Evolutionary conservation across 148 eudicot species (phyloP).

Genomic region (Simmondsia chinensis): DNA sequence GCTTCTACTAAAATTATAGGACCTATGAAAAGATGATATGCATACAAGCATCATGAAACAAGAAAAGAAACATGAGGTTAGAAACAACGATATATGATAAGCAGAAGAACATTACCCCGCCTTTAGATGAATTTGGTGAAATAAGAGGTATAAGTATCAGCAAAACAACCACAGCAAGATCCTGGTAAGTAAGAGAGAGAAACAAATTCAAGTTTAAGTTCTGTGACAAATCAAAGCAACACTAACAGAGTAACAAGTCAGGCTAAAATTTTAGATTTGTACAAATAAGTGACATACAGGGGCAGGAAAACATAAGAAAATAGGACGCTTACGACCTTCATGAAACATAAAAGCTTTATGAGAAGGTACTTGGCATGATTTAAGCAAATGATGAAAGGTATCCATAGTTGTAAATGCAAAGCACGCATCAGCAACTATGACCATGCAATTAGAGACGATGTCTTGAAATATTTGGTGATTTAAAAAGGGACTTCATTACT

Average conservation of each 20-base stretch:
- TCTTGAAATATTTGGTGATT: too few relatives aligned
- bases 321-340: too few relatives aligned
- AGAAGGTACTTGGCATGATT: too few relatives aligned
- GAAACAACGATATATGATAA: background rate
- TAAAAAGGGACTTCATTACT: too few relatives aligned
- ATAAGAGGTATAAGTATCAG: slow-evolving; percentile 95
- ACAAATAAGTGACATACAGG: background rate
- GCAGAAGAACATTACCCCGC: slow-evolving; percentile 69
- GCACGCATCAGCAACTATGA: too few relatives aligned
- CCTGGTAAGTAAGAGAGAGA: slow-evolving; percentile 38
- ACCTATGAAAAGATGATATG: background rate
- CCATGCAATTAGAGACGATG: too few relatives aligned
- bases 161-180: slow-evolving; percentile 96
- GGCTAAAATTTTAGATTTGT: background rate
- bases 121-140: slow-evolving; percentile 98
- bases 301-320: slow-evolving; percentile 1
- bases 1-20: too few relatives aligned
- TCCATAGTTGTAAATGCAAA: too few relatives aligned
- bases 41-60: background rate
- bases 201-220: too few relatives aligned
- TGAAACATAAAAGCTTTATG: too few relatives aligned
- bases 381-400: too few relatives aligned
- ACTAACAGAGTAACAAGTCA: background rate
- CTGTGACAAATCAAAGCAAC: too few relatives aligned
- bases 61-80: background rate